Evolutionary conservation across 352 stramenopile genomes (phyloP), one percentile per base, ranked within the genome.

Genomic region (Blastocystis sp.): DNA sequence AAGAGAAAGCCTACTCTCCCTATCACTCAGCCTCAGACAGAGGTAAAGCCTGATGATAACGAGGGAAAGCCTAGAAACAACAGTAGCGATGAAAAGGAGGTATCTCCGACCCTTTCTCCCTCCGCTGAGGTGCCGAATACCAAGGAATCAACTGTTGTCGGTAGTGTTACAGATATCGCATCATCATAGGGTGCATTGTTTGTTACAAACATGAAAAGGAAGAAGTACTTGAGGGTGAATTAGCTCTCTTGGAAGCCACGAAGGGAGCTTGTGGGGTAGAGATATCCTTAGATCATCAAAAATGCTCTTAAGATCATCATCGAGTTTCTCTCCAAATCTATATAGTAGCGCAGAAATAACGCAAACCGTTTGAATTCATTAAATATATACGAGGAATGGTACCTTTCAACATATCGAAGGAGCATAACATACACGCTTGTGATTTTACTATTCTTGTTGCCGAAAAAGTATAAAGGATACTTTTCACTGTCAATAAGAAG

Each of bases 221-320:
- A 85, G 55, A 9, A 85, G 56, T 7, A 85, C 73, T 68, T 68
- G 73, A 16, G 56, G 53, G 26, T 85, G 59, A 43, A 85, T 85
- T 30, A 18, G 13, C n/a, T 85, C 43, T 20, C 45, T 16, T 16
- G 73, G 53, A 20, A 85, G 26, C 73, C 73, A 85, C 2, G 20
- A 30, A 8, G 73, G 73, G 7, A 85, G 39, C 26, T 85, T 24
- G 8, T 9, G 24, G 0, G 73, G 73, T 3, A 68, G 26, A 43
- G 26, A 47, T 34, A 85, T 85, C 2, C 73, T 50, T 20, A 85
- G 43, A 37, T 85, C 73, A 26, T 85, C 73, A 47, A 85, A 85
- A 34, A 85, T 85, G 73, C 73, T 68, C 26, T 85, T 85, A 2
- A 85, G 45, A 53, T 85, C 73, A 53, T 85, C 73, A 45, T 85